A percentile compares a stretch with the other conserved stretches of the same genome.
These are phyloP conservation scores for Rhododendron henanense DNA, from an alignment of 148 eudicot species.

Conservation along the genomic window DNA sequence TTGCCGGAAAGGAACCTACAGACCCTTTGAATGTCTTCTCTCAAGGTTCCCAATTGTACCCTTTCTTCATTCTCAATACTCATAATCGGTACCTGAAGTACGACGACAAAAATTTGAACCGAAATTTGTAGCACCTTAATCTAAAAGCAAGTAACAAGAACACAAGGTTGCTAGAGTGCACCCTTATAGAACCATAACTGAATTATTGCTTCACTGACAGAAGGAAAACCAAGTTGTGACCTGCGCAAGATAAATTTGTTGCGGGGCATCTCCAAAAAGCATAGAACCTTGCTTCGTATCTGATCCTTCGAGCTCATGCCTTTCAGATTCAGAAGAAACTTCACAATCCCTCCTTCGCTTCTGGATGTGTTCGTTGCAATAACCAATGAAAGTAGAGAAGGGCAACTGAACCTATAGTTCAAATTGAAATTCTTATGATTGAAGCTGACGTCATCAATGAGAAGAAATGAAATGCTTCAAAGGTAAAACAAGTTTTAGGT, in stretches of 20 bases:
- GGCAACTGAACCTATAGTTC: constrained; percentile 64
- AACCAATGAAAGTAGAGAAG: constrained; percentile 70
- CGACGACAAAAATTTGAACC: constrained; percentile 3
- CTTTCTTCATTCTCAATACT: constrained; percentile 62
- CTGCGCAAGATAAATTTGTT: constrained; percentile 86
- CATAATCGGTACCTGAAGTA: constrained; percentile 68
- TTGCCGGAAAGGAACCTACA: constrained; percentile 17
- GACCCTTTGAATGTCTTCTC: constrained; percentile 67
- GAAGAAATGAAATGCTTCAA: neutral
- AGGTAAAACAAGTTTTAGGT: neutral
- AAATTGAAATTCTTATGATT: constrained; percentile 7
- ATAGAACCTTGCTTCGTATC: constrained; percentile 32
- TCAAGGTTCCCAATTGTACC: constrained; percentile 55
- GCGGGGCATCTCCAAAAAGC: constrained; percentile 36
- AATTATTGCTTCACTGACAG: neutral
- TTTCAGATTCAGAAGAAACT: constrained; percentile 31
- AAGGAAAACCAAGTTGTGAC: constrained; percentile 31
- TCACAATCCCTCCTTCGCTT: constrained; percentile 23
- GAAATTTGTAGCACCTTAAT: neutral
- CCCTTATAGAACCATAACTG: neutral
- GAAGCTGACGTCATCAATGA: constrained; percentile 3
- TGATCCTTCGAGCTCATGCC: constrained; percentile 14
- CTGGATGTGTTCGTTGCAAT: constrained; percentile 43
- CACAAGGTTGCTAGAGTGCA: neutral
- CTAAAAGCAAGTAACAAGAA: neutral